Conservation (phyloP, 108 stramenopile genomes). For the Chaetoceros tenuissimus region DNA sequence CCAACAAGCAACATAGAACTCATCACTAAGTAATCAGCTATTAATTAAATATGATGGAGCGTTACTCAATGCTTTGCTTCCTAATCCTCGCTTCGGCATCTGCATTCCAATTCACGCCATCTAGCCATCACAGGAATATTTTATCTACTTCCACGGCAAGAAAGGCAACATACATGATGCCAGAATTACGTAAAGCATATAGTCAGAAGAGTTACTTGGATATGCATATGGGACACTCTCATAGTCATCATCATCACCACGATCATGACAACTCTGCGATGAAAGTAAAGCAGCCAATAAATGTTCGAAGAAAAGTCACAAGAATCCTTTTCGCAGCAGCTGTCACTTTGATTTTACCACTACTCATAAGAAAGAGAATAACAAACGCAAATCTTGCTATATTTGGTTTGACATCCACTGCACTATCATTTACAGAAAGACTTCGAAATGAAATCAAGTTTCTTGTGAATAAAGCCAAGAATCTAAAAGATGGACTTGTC, state of each 20-base stretch:
- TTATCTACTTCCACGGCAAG: too few relatives aligned
- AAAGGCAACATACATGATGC: too few relatives aligned
- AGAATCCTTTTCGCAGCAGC: conserved; percentile 44
- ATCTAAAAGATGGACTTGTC: conserved; percentile 32
- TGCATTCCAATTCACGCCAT: too few relatives aligned
- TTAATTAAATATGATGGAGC: too few relatives aligned
- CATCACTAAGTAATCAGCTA: too few relatives aligned
- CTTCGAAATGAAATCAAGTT: conserved; percentile 29
- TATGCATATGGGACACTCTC: conserved; percentile 46
- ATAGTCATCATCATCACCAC: conserved; percentile 28
- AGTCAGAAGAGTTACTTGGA: too few relatives aligned
- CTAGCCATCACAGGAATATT: too few relatives aligned
- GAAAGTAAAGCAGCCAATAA: conserved; percentile 4
- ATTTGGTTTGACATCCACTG: conserved; percentile 20
- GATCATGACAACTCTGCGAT: not conserved
- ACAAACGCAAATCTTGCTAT: conserved; percentile 23
- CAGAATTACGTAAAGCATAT: too few relatives aligned
- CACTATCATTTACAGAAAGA: conserved; percentile 21
- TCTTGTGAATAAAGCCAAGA: conserved; percentile 21
- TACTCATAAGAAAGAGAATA: conserved; percentile 7
- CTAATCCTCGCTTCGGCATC: too few relatives aligned
- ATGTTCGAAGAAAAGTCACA: conserved; percentile 28
- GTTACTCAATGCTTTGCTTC: too few relatives aligned
- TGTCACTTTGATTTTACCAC: conserved; percentile 33
- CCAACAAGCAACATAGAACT: too few relatives aligned